These are phyloP conservation scores for Saccharomyces hybrid DNA, from an alignment of 1,139 yeast species.

Conservation along the genomic window DNA sequence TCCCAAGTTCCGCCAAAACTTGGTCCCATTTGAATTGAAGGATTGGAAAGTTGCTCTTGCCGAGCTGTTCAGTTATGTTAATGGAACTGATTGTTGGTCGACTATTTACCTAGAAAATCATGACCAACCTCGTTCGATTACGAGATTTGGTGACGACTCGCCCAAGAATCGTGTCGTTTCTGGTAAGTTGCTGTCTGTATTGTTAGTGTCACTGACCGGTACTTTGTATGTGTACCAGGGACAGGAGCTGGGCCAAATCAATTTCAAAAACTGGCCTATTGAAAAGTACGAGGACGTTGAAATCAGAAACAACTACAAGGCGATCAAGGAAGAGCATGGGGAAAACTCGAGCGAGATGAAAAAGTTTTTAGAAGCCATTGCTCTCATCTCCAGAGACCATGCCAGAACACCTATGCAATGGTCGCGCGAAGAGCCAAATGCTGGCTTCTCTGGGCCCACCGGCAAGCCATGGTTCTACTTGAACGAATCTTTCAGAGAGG, in stretches of 20 bases:
- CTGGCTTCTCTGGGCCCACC: constrained; percentile 40
- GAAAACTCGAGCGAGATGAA: not conserved
- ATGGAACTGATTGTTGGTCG: constrained; percentile 52
- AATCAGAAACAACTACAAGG: constrained; percentile 39
- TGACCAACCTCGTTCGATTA: constrained; percentile 48
- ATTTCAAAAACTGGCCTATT: constrained; percentile 43
- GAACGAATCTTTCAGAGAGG: constrained; percentile 42
- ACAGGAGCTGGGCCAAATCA: constrained; percentile 53
- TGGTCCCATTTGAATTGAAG: constrained; percentile 34
- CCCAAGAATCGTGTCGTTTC: constrained; percentile 34
- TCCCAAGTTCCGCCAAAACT: constrained; percentile 34
- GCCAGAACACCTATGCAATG: constrained; percentile 1
- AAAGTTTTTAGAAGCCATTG: not conserved
- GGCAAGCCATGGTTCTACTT: constrained; percentile 51
- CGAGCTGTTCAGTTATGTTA: constrained; percentile 34
- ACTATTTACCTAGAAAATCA: constrained; percentile 52
- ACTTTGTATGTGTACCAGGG: constrained; percentile 54
- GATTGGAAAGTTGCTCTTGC: constrained; percentile 41
- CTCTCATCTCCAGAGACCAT: not conserved
- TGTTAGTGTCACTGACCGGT: constrained; percentile 43
- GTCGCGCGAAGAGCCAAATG: constrained; percentile 32
- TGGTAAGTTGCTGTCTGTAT: constrained; percentile 27
- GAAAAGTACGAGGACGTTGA: constrained; percentile 47
- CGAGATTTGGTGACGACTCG: constrained; percentile 44
- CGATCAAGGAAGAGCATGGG: constrained; percentile 24